These are phyloP conservation scores for Phaffomyces antillensis DNA, from an alignment of 805 yeast species.

Conservation along the genomic window DNA sequence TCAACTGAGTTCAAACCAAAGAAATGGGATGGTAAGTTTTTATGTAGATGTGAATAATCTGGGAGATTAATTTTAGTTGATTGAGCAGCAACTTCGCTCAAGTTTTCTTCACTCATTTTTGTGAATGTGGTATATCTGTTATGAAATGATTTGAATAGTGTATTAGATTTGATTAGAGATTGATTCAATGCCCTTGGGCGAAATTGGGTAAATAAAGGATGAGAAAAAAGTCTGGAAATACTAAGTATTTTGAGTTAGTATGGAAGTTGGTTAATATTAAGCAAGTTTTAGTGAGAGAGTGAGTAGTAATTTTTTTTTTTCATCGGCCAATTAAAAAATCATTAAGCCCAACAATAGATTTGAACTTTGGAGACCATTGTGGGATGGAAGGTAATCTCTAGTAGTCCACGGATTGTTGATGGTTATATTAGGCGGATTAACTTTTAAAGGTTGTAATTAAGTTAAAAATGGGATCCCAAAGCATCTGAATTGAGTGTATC, in stretches of 20 bases:
- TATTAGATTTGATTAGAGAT: neutral
- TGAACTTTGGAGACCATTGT: too few species aligned
- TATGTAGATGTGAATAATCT: constrained; percentile 30
- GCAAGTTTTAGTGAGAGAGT: neutral
- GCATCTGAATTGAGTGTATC: too few species aligned
- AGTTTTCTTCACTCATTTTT: constrained; percentile 34
- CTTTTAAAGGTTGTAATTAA: too few species aligned
- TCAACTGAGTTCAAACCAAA: constrained; percentile 75
- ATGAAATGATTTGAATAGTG: neutral
- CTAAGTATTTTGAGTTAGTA: constrained; percentile 1
- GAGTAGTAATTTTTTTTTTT: neutral
- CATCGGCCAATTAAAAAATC: too few species aligned
- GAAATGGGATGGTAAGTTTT: constrained; percentile 61
- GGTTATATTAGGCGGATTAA: too few species aligned
- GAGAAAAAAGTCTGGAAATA: constrained; percentile 6
- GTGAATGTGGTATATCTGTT: neutral
- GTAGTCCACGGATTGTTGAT: too few species aligned
- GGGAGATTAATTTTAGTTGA: constrained; percentile 23
- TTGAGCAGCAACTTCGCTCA: constrained; percentile 28
- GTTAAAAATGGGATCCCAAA: too few species aligned
- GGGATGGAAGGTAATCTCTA: too few species aligned
- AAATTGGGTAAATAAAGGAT: constrained; percentile 3
- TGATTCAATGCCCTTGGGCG: constrained; percentile 7
- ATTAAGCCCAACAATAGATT: too few species aligned
- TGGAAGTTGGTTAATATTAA: neutral